phyloP scores from a whole-genome alignment of 257 asterid species.

The Coffea canephora region DNA sequence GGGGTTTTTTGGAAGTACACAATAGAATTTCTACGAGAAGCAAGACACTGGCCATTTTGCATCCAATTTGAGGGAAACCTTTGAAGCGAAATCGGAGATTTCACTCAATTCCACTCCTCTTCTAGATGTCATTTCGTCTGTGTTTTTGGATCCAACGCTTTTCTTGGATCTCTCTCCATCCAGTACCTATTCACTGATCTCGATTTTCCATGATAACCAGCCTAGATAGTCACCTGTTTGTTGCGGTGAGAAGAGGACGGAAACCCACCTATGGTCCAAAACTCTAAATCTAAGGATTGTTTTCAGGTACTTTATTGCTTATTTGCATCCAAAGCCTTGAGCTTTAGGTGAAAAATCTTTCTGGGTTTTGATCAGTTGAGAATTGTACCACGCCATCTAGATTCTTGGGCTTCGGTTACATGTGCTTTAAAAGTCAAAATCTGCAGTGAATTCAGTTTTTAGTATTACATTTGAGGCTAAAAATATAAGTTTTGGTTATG shows the following conservation, averaged over 20 bases:
- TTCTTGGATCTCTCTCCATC: slow-evolving; percentile 25
- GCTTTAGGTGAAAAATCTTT: not conserved
- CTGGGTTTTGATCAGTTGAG: slow-evolving; percentile 11
- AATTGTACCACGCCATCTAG: not conserved
- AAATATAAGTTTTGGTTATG: not conserved
- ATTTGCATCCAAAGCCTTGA: slow-evolving; percentile 3
- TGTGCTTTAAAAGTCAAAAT: not conserved
- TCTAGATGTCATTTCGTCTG: not conserved
- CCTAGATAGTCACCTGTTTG: no score
- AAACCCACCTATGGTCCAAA: no score
- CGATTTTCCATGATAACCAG: not conserved
- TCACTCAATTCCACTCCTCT: slow-evolving; percentile 17
- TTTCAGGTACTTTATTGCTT: not conserved
- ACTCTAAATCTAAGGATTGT: no score
- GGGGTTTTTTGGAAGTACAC: no score
- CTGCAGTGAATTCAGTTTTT: not conserved
- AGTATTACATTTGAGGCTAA: not conserved
- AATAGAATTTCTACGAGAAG: no score
- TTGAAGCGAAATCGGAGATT: not conserved
- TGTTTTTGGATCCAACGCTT: slow-evolving; percentile 12
- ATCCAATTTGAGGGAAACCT: no score
- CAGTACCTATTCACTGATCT: slow-evolving; percentile 8
- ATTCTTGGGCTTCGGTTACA: not conserved
- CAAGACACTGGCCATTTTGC: no score
- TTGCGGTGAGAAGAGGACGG: no score